These are phyloP conservation scores for Fragilaria radians DNA, from an alignment of 108 stramenopile genomes.

Conservation along the genomic window DNA sequence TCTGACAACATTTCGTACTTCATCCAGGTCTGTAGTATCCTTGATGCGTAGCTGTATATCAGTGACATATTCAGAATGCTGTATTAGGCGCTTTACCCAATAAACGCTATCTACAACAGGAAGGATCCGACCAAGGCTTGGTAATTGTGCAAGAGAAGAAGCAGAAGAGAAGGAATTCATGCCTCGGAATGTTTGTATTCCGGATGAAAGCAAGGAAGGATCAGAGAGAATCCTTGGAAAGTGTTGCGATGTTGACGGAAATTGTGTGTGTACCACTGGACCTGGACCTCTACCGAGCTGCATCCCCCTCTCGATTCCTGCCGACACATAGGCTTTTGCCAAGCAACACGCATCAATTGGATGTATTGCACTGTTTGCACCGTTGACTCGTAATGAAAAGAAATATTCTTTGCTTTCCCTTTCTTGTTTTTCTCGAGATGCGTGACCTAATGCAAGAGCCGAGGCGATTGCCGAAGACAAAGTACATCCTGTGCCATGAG, in stretches of 20 bases:
- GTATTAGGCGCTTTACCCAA: constrained; percentile 40
- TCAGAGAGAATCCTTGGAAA: constrained; percentile 53
- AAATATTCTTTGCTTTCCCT: constrained; percentile 1
- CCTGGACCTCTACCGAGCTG: constrained; percentile 78
- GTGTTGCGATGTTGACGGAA: constrained; percentile 48
- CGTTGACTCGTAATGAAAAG: too few species aligned
- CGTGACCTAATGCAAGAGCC: constrained; percentile 70
- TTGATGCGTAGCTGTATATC: constrained; percentile 85
- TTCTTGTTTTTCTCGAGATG: constrained; percentile 28
- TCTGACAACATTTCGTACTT: constrained; percentile 41
- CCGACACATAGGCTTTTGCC: constrained; percentile 83
- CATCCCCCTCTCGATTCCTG: constrained; percentile 60
- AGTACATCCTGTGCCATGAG: constrained; percentile 90
- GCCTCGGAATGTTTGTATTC: constrained; percentile 7
- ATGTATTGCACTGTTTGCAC: constrained; percentile 54
- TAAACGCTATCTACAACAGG: constrained; percentile 78
- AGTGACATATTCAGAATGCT: constrained; percentile 36
- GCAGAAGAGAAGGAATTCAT: constrained; percentile 26
- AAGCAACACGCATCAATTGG: constrained; percentile 69
- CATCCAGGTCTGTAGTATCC: constrained; percentile 43
- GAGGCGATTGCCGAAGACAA: constrained; percentile 84
- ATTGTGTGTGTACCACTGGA: constrained; percentile 73
- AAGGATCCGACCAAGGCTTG: constrained; percentile 58
- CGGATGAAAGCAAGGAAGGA: constrained; percentile 19
- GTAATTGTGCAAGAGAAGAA: constrained; percentile 4